Conservation (phyloP, 805 yeast species). For the Candida multigemmis region DNA sequence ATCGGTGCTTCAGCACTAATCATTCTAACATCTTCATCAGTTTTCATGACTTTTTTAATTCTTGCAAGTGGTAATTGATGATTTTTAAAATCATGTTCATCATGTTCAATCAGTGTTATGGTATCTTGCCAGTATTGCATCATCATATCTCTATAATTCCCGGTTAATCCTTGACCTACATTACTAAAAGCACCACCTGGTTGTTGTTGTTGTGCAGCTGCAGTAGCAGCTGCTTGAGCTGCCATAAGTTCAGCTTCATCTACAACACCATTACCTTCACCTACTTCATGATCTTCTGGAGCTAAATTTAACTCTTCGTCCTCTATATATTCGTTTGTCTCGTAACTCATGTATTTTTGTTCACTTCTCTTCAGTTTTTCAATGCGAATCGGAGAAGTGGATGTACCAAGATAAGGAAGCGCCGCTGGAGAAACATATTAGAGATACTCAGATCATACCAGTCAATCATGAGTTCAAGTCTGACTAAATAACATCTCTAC, state of each 20-base stretch:
- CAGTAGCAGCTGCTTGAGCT: slow-evolving; percentile 38
- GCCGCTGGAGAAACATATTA: no score
- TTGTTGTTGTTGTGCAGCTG: slow-evolving; percentile 37
- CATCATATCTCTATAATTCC: slow-evolving; percentile 78
- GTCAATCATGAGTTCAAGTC: no score
- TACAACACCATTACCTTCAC: slow-evolving; percentile 16
- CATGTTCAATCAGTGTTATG: slow-evolving; percentile 81
- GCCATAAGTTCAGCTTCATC: slow-evolving; percentile 34
- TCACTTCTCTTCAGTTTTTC: no score
- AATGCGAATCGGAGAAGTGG: no score
- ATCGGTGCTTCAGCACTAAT: slow-evolving; percentile 98
- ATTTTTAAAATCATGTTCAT: slow-evolving; percentile 84
- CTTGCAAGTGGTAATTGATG: slow-evolving; percentile 94
- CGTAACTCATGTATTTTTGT: no score
- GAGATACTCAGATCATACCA: no score
- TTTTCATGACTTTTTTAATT: slow-evolving; percentile 95
- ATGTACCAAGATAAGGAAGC: no score
- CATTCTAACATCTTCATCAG: slow-evolving; percentile 96
- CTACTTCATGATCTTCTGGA: slow-evolving; percentile 2
- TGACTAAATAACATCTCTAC: no score
- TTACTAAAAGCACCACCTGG: slow-evolving; percentile 70
- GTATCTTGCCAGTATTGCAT: slow-evolving; percentile 97
- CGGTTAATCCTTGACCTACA: slow-evolving; percentile 87
- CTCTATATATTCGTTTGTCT: slow-evolving; percentile 7
- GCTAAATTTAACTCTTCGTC: slow-evolving; percentile 4